Base-by-base conservation (phyloP, 176 grass and related monocot species). In the Elaeis guineensis region DNA sequence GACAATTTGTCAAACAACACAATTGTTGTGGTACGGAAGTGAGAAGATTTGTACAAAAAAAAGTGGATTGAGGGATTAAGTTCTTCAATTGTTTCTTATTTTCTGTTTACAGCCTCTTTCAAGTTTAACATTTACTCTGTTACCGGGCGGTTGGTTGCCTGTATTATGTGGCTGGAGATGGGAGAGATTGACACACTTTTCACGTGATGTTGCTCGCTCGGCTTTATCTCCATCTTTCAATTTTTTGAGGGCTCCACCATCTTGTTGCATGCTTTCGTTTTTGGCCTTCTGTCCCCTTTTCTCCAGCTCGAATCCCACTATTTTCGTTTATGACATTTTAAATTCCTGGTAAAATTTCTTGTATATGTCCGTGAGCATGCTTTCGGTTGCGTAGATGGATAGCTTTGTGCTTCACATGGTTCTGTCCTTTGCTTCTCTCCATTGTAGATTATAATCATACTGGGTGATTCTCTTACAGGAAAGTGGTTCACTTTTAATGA, bases 141-240 rank as follows among this genome's bases (percentile, higher is more conserved):
- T 11, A 11, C 35, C 3, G 19, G 50, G 49, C 35, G 26, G 16
- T 22, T 54, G 35, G 15, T 73, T 44, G 9, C 9, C 35, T 12
- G 8, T 44, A 9, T 9, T 44, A 3, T 0, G 11, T 44, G 35
- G 11, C 11, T 44, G 35, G 35, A 44, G 9, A 12, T 44, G 11
- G 35, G 56, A 49, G 60, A 54, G 61, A 72, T 79, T 39, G 56
- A 39, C 28, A 35, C 44, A 49, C 26, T 73, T 61, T 63, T 80
- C 63, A 68, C 62, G 63, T 73, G 55, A 19, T 18, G 75, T 75
- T 70, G 78, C 44, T 75, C 57, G 64, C 64, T 58, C 17, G 66
- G 16, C 57, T 25, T 25, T 64, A 67, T 56, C 32, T 58, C 57
- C 66, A 19, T 52, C 57, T 60, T 62, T 67, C 14, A 51, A 44